Base-by-base conservation (phyloP, 208 protist genomes). In the Crithidia acanthocephali region DNA sequence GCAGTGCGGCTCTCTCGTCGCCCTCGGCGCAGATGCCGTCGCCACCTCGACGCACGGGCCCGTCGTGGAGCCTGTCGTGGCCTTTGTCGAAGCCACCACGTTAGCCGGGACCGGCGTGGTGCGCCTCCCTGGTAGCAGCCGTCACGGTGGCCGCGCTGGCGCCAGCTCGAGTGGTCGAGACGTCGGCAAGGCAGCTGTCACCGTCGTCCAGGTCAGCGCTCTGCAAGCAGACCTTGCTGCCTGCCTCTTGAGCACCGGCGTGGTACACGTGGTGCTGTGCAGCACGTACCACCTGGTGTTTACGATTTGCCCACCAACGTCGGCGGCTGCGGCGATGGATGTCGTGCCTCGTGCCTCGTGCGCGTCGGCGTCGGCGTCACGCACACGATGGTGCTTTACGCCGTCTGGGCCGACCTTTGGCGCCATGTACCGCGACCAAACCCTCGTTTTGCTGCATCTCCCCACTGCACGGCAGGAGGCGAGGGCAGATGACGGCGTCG, bases 201-300 rank as follows among this genome's bases (percentile, higher is more conserved):
- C 65, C 0, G 72, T 78, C 0, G 48, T 48, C 5, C 57, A 72
- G 22, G 44, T 78, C n/a, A 52, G 44, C 20, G 59, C 72, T 20
- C 23, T 78, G 47, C 65, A 78, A 7, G 40, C 64, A 4, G 72
- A 72, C 28, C 68, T 68, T 16, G 59, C 68, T 0, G 72, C 72
- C 6, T 78, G 72, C 44, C 66, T 78, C 16, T 42, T 78, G n/a
- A 78, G 51, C 59, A 78, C 48, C 15, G 72, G 72, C 13, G 37
- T 60, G 22, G 58, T 78, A 20, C 72, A 78, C 37, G 65, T 78
- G 0, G 66, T 78, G 37, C 37, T 78, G 33, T 42, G 65, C 5
- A 72, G 72, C 65, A 78, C 72, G 23, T 72, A 62, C 45, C 72
- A 78, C 27, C 59, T 78, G 23, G 65, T 78, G 32, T 78, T 78